Evolutionary conservation across 2,329 filamentous ascomycete species (phyloP).

Genomic region (Anthostomella pinea): DNA sequence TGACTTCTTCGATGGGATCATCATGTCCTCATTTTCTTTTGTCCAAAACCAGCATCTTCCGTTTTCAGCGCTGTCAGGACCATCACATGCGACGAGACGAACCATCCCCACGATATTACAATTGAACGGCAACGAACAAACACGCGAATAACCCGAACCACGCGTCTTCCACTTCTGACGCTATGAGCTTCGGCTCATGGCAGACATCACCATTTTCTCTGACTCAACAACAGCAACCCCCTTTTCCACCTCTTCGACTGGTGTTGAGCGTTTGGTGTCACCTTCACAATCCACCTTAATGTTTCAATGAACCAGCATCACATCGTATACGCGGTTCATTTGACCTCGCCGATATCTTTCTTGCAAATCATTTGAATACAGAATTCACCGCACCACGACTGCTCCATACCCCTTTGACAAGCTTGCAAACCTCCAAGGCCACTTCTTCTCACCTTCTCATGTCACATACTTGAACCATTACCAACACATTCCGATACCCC

Average conservation of each 20-base stretch:
- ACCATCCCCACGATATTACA: slow-evolving; percentile 23
- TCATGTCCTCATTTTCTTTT: slow-evolving; percentile 32
- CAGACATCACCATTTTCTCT: slow-evolving; percentile 16
- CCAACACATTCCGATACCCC: slow-evolving; percentile 9
- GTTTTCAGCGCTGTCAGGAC: slow-evolving; percentile 26
- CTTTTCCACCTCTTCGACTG: slow-evolving; percentile 19
- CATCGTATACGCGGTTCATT: slow-evolving; percentile 3
- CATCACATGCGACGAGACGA: slow-evolving; percentile 30
- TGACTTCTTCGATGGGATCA: slow-evolving; percentile 27
- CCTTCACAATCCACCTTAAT: slow-evolving; percentile 27
- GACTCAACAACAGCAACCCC: slow-evolving; percentile 22
- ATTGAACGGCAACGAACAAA: slow-evolving; percentile 22
- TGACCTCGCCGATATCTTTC: slow-evolving; percentile 1
- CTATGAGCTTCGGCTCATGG: slow-evolving; percentile 13
- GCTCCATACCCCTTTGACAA: slow-evolving; percentile 1
- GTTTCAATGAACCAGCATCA: slow-evolving; percentile 31
- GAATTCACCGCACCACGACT: neutral
- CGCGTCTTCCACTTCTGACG: slow-evolving; percentile 21
- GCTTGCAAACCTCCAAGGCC: slow-evolving; percentile 3
- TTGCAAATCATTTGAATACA: slow-evolving; percentile 7
- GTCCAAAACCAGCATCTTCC: slow-evolving; percentile 29
- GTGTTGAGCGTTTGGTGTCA: slow-evolving; percentile 30
- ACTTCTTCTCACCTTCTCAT: slow-evolving; percentile 4
- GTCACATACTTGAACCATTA: slow-evolving; percentile 6
- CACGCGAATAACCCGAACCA: slow-evolving; percentile 12